Base-by-base conservation (phyloP, 2,329 filamentous ascomycete genomes). In the Canariomyces notabilis region DNA sequence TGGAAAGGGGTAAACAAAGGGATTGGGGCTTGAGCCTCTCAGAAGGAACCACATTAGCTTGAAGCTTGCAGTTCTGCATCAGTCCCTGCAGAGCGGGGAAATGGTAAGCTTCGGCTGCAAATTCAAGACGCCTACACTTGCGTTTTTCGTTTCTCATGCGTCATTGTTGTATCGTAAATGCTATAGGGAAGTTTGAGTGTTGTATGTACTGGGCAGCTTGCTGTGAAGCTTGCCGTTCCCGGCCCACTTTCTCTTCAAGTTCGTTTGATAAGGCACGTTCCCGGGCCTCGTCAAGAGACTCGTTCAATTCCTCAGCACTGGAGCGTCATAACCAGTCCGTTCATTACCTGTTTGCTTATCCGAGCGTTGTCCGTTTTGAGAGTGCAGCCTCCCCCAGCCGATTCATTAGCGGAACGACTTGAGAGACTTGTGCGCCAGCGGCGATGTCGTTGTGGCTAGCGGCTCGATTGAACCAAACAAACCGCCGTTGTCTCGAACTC, bases 341-440 rank as follows among this genome's bases (percentile, higher is more conserved):
- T 42, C 15, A 26, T 21, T 11, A 8, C 21, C 23, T 38, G 26
- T 19, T 26, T 49, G 18, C 21, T 45, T 19, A 34, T 43, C 6
- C 4, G 6, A 15, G 5, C 26, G 14, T 5, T 26, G 15, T 12
- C 32, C 12, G 15, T n/a, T 37, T 22, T 29, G 18, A 9, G 11
- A 4, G 12, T 12, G 21, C 15, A 6, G 15, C 16, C 16, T 3
- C 6, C 35, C 18, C 9, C 19, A 23, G 36, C 5, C 26, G 12
- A 39, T 5, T 8, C 9, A 26, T 69, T 58, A 74, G 38, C 71
- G 66, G 43, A 73, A 73, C 11, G 67, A 70, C 54, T 64, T 66
- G 44, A 70, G 65, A 8, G 69, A 68, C 59, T 74, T 73, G 51
- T 71, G 68, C 15, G 68, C 68, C 42, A 73, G 55, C 15, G 70